Evolutionary conservation across 805 yeast species (phyloP).

Genomic region (Yarrowia deformans): DNA sequence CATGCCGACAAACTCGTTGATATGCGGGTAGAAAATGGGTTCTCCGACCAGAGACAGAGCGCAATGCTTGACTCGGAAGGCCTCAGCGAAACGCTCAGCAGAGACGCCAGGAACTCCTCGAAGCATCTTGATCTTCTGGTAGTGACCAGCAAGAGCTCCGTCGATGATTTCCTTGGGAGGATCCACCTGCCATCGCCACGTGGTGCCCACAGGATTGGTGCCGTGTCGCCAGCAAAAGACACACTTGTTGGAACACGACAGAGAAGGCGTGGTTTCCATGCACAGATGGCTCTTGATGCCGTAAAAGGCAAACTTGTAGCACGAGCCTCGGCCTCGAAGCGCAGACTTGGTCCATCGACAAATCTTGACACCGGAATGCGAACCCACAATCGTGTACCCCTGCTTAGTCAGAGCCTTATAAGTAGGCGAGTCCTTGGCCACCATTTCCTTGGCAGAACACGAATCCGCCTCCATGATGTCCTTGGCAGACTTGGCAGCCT

Average conservation of each 20-base stretch:
- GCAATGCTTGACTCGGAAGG: conserved; percentile 87
- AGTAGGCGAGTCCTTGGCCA: conserved; percentile 87
- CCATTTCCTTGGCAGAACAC: conserved; percentile 75
- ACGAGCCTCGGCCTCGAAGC: conserved; percentile 89
- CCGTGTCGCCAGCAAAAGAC: conserved; percentile 99
- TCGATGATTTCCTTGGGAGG: conserved; percentile 82
- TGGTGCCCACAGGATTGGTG: conserved; percentile 93
- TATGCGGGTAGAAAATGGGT: conserved; percentile 92
- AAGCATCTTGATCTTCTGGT: conserved; percentile 90
- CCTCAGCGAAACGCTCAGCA: conserved; percentile 88
- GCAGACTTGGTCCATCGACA: conserved; percentile 98
- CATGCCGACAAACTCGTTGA: conserved; percentile 81
- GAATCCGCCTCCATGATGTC: conserved; percentile 23
- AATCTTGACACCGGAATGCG: conserved; percentile 93
- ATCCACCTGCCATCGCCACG: conserved; percentile 96
- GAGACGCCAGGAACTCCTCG: conserved; percentile 95
- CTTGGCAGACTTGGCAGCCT: conserved; percentile 37
- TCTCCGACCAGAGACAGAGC: conserved; percentile 94
- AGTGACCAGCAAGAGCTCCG: conserved; percentile 89
- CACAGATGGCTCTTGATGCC: conserved; percentile 90
- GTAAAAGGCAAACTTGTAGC: conserved; percentile 90
- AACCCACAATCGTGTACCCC: conserved; percentile 91
- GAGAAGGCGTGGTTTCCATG: conserved; percentile 94
- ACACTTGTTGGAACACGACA: conserved; percentile 93
- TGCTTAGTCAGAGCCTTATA: conserved; percentile 87